Evolutionary conservation across 768 basidiomycete genomes (phyloP), one percentile per base, ranked within the genome.

Genomic region (Myochromella boudieri): DNA sequence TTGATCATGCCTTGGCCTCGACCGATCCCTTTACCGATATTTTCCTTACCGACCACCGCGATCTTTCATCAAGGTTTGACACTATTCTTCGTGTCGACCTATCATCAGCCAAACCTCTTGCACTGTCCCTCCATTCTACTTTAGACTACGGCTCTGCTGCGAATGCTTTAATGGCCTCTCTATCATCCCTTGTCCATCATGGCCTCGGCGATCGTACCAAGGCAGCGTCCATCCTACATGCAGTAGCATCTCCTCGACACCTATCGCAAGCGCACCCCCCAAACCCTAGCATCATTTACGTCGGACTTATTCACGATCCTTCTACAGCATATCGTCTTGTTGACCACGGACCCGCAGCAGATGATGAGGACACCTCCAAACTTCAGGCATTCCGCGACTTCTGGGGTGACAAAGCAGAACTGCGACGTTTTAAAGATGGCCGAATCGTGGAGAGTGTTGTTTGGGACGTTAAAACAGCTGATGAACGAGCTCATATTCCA

Each of bases 401-500:
- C 54, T 99, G 97, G 97, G 95, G 95, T 0, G 71, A 80, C 29
- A 95, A 93, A 64, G 85, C 94, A 0, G 95, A 98, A 60, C 71
- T 97, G 14, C 79, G 97, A 5, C 80, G 95, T 29, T 99, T 99
- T 75, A 95, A 97, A 65, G 95, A 99, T 57, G 95, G 95, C 1
- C 78, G 86, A 14, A 97, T 98, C 51, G 60, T 79, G 4, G 93
- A 97, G 65, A 91, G 88, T 55, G 92, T 97, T n/a, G 94, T 98
- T 2, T 99, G 97, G 97, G 87, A 97, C 15, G 81, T 91, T 6
- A 77, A 80, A 50, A 85, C 81, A 2, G 75, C 78, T 0, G 92
- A 95, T 42, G 91, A 93, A 50, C 84, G 91, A 21, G 74, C 82
- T 0, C 78, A 84, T 51, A 82, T 98, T 22, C 92, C 93, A 0